phyloP scores from a whole-genome alignment of 1,284 basidiomycete species.

The Pisolithus thermaeus region DNA sequence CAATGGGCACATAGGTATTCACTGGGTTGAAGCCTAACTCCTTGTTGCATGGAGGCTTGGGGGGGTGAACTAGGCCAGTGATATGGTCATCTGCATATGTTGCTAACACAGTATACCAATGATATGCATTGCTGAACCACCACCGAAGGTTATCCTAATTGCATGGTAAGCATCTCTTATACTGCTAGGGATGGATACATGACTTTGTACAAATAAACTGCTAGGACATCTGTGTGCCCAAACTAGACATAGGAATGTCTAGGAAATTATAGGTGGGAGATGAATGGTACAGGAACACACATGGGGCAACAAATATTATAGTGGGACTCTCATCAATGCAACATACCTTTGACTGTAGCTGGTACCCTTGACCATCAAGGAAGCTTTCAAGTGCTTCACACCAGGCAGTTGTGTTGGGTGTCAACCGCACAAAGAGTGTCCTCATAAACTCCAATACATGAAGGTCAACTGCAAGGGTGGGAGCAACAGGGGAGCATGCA shows the following conservation, averaged over 20 bases:
- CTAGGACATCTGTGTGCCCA: too few relatives aligned
- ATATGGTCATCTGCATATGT: constrained; percentile 1
- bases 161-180: not conserved
- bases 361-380: constrained; percentile 1
- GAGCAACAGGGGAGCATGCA: constrained; percentile 9
- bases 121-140: constrained; percentile 1
- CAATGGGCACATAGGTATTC: constrained; percentile 3
- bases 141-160: not conserved
- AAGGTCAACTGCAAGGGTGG: constrained; percentile 3
- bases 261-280: not conserved
- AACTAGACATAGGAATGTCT: not conserved
- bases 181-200: not conserved
- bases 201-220: not conserved
- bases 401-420: constrained; percentile 5
- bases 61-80: not conserved
- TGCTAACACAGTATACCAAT: constrained; percentile 4
- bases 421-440: constrained; percentile 5
- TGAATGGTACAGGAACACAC: not conserved
- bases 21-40: constrained; percentile 1
- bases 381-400: constrained; percentile 9
- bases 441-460: constrained; percentile 5
- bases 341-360: constrained; percentile 1
- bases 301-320: not conserved
- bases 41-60: not conserved
- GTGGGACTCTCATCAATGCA: not conserved